Base-by-base conservation (phyloP, 352 stramenopile species). In the Pythium guiyangense region DNA sequence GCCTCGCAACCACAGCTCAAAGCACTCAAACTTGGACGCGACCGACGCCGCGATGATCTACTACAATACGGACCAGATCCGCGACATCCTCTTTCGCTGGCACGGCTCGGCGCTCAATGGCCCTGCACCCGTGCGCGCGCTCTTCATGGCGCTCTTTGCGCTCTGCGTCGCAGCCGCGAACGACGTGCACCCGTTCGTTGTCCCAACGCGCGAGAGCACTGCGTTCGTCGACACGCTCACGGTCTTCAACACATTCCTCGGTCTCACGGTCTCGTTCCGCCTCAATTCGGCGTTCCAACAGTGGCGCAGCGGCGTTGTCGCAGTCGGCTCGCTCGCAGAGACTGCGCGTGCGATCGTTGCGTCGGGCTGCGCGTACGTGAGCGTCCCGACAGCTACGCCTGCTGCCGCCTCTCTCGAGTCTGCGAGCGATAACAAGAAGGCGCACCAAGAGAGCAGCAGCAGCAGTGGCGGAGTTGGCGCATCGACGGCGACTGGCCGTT, bases 171-270 rank as follows among this genome's bases (percentile, higher is more conserved):
- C 80, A 0, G 22, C 73, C 9, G 51, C 64, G 35, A 90, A 93
- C 58, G 54, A 73, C 17, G 70, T 75, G 40, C 67, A 89, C 59
- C 67, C 64, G 22, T 90, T 93, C 45, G 79, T 91, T 29, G 77
- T 85, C 27, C 57, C 70, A 6, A 88, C 80, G 18, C 74, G 74
- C 9, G 64, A 83, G 14, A 91, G 80, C 43, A 87, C 77, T 15
- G 80, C 84, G 15, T 91, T 90, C 51, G 83, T 79, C 0, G 79
- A 91, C 64, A 88, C 84, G 20, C 65, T 93, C 34, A 88, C 79
- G n/a, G 84, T 93, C 14, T 91, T 91, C 66, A 93, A 93, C 68
- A 89, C 80, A 47, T 93, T 93, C 49, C 58, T 93, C 2, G 84
- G 80, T 2, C 76, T 93, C 55, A 88, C 73, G 29, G 70, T 91